Conservation (phyloP, 495 filamentous ascomycete species). For the Trichoderma gamsii region DNA sequence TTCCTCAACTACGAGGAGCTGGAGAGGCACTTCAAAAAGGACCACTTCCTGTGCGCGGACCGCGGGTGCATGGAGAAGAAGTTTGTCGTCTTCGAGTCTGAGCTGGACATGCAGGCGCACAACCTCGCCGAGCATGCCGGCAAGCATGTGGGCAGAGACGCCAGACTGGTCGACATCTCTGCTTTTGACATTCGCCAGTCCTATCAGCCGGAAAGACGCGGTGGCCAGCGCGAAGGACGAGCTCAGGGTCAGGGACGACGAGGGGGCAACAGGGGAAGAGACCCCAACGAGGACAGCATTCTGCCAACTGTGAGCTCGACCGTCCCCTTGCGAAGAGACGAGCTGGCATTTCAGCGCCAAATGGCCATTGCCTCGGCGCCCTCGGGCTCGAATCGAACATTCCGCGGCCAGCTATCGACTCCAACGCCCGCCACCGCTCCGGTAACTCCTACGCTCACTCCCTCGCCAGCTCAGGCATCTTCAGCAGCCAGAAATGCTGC, state of each 20-base stretch:
- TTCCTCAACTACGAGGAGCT: constrained; percentile 80
- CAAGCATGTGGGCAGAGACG: constrained; percentile 80
- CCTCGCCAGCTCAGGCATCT: constrained; percentile 19
- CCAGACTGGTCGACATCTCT: constrained; percentile 78
- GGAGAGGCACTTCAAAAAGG: constrained; percentile 76
- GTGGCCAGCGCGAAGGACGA: constrained; percentile 39
- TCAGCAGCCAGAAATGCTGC: constrained; percentile 17
- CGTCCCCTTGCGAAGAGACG: constrained; percentile 76
- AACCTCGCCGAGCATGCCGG: constrained; percentile 32
- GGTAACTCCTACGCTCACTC: constrained; percentile 25
- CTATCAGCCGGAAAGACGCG: constrained; percentile 56
- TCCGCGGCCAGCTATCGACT: constrained; percentile 71
- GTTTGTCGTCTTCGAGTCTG: constrained; percentile 92
- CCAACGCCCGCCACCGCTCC: not conserved
- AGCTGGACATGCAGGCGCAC: constrained; percentile 76
- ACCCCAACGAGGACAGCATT: constrained; percentile 68
- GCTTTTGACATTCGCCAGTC: constrained; percentile 71
- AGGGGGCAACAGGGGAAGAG: constrained; percentile 45
- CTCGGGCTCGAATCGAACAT: constrained; percentile 67
- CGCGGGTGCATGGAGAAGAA: constrained; percentile 91
- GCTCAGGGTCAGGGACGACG: constrained; percentile 45
- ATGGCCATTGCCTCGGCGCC: constrained; percentile 86
- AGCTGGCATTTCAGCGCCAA: constrained; percentile 87
- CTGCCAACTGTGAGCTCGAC: constrained; percentile 60
- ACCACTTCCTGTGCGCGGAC: constrained; percentile 82